Evolutionary conservation across 495 filamentous ascomycete genomes (phyloP), one percentile per base, ranked within the genome.

Genomic region (Penicillium pancosmium): DNA sequence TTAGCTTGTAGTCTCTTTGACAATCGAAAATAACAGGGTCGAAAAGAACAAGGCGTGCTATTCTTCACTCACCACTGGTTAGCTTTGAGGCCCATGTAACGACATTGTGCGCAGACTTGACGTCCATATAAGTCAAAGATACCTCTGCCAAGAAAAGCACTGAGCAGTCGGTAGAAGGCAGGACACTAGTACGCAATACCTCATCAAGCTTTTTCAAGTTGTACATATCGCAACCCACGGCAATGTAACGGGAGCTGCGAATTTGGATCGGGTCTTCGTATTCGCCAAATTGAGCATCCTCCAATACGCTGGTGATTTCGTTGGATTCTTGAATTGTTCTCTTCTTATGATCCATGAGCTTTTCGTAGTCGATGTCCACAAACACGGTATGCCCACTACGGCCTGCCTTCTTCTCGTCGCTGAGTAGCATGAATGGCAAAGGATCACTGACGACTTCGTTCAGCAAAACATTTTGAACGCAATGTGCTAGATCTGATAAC

Each of bases 71-170:
- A 89, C 89, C 86, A 68, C 88, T 77, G 19, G 83, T 80, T 48
- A 92, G 73, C 13, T 71, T 79, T 40, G 82, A 79, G 8, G 86
- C 85, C 89, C 89, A 94, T 36, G 73, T 64, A 21, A 97, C 84
- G 4, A 97, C 78, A 19, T 76, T 76, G 74, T 96, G 85, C 35
- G 93, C 86, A 21, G 84, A 83, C n/a, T 84, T 73, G 16, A 81
- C 80, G 44, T 91, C 85, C 92, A 97, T 96, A 63, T 96, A 96
- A 2, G 92, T 92, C 34, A 96, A 80, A 5, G 91, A 95, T 5
- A 96, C 92, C 72, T 97, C 93, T 0, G 91, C 92, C 4, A 89
- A 82, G 65, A 91, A 94, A 52, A 97, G 83, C 11, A 96, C 78
- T 10, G 79, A 73, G 57, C 82, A 86, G 3, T 81, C 75, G 4